Conservation (phyloP, 2,329 filamentous ascomycete species). For the Venturiaceae sp. region DNA sequence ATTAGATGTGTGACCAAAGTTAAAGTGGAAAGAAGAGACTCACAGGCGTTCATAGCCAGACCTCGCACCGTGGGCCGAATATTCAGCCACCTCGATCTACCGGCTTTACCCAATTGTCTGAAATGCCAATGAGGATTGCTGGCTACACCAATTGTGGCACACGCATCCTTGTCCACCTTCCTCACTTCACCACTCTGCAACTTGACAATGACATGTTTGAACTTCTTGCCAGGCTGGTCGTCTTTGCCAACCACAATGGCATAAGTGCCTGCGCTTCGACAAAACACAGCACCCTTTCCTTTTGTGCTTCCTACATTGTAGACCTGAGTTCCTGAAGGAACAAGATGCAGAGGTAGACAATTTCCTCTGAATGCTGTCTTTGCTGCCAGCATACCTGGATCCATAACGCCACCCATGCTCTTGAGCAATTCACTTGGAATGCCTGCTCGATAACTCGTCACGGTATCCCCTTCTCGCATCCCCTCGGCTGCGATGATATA, state of each 20-base stretch:
- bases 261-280: conserved; percentile 87
- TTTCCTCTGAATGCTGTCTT: conserved; percentile 93
- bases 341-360: conserved; percentile 90
- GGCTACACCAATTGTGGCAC: conserved; percentile 85
- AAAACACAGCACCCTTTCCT: conserved; percentile 74
- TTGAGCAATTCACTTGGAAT: conserved; percentile 80
- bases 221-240: conserved; percentile 53
- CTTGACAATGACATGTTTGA: conserved; percentile 72
- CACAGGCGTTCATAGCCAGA: conserved; percentile 96
- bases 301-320: conserved; percentile 76
- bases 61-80: conserved; percentile 93
- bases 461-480: conserved; percentile 79
- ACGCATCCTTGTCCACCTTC: conserved; percentile 82
- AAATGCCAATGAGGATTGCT: conserved; percentile 93
- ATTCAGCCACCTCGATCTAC: conserved; percentile 85
- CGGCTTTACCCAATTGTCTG: conserved; percentile 86
- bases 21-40: conserved; percentile 18
- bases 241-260: conserved; percentile 85
- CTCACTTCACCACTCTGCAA: conserved; percentile 90
- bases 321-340: conserved; percentile 86
- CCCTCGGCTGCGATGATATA: conserved; percentile 97
- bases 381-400: conserved; percentile 91
- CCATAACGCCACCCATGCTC: conserved; percentile 85
- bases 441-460: conserved; percentile 85
- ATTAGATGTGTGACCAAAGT: conserved; percentile 9